Base-by-base conservation (phyloP, 768 basidiomycete genomes). In the Leccinum boreale region DNA sequence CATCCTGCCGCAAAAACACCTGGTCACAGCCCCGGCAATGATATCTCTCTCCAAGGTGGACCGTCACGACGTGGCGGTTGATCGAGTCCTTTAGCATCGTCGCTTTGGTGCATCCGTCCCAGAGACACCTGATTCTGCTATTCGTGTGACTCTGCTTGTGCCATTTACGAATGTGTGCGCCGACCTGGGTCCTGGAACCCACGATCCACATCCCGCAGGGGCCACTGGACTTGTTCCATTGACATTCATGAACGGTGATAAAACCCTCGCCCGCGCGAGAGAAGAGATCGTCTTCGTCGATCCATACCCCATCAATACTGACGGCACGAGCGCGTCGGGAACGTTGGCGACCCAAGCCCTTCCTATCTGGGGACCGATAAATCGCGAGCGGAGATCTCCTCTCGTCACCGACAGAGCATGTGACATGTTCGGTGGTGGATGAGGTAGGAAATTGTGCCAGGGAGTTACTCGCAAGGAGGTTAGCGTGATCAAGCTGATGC, bases 201-300 rank as follows among this genome's bases (percentile, higher is more conserved):
- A 57, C 14, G 17, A 57, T 49, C 59, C 47, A 57, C 47, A 57
- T 57, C 14, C 29, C 56, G 6, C 56, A 60, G 6, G 56, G 55
- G 12, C 4, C 17, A 10, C 42, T 28, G n/a, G 47, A 23, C 52
- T n/a, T 29, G n/a, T 19, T 46, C 59, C 51, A 57, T 14, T 50
- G 36, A 24, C 59, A 54, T 46, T 58, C 17, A 5, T 58, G 44
- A 23, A 54, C 49, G 31, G 31, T 26, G 47, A 60, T 49, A 11
- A 15, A 28, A 7, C 24, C 11, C 10, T 31, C 15, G 4, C 11
- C 11, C 24, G 12, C 29, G 17, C 15, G n/a, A 11, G 29, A 29
- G 42, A 6, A 36, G 49, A 56, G 31, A 35, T 57, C 58, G 1
- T 42, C 58, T 26, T 52, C 31, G 47, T 59, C 55, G 51, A 59